phyloP scores from a whole-genome alignment of 352 stramenopile genomes.

The Globisporangium paddicum region DNA sequence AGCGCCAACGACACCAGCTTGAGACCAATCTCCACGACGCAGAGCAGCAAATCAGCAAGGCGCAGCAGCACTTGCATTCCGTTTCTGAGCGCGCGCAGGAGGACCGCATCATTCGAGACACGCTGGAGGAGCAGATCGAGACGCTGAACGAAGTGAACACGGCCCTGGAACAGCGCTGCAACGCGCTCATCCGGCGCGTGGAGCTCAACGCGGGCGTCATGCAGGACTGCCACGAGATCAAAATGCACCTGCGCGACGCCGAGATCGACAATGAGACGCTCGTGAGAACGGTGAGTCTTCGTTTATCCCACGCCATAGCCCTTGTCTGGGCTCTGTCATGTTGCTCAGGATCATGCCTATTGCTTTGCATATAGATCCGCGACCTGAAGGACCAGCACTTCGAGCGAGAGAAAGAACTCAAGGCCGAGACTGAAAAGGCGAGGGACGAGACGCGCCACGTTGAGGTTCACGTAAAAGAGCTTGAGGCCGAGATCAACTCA shows the following conservation, averaged over 20 bases:
- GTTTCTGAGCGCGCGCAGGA: slow-evolving; percentile 46
- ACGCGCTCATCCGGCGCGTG: slow-evolving; percentile 57
- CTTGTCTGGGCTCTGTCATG: neutral
- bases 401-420: slow-evolving; percentile 54
- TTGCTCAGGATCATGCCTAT: neutral
- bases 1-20: slow-evolving; percentile 35
- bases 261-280: slow-evolving; percentile 75
- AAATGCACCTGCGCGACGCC: slow-evolving; percentile 47
- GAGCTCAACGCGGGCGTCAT: slow-evolving; percentile 43
- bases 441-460: slow-evolving; percentile 43
- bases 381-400: slow-evolving; percentile 69
- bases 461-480: slow-evolving; percentile 37
- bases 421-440: slow-evolving; percentile 42
- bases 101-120: slow-evolving; percentile 42
- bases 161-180: slow-evolving; percentile 64
- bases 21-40: slow-evolving; percentile 52
- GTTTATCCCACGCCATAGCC: neutral
- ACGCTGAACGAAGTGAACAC: slow-evolving; percentile 75
- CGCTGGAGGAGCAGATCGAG: slow-evolving; percentile 57
- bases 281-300: slow-evolving; percentile 37
- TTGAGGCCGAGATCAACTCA: slow-evolving; percentile 54
- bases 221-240: slow-evolving; percentile 59
- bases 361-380: slow-evolving; percentile 37
- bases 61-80: slow-evolving; percentile 42
- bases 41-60: slow-evolving; percentile 45